phyloP scores from a whole-genome alignment of 2,329 filamentous ascomycete genomes.

The Phialophora tarda region DNA sequence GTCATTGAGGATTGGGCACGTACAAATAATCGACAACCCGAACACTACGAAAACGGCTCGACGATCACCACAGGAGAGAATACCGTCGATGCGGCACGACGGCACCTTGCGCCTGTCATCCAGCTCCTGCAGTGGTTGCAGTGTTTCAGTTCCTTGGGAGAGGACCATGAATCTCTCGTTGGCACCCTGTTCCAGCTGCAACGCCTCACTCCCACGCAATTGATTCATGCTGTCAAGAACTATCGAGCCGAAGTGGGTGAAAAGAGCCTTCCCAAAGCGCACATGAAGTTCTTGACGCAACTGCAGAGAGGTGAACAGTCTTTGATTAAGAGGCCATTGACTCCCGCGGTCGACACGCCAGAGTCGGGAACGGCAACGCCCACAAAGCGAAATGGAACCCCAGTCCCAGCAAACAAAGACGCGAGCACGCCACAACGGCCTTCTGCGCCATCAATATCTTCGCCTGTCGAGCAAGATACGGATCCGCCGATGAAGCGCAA shows the following conservation, averaged over 20 bases:
- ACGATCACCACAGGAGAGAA: slow-evolving; percentile 83
- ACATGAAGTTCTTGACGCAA: slow-evolving; percentile 81
- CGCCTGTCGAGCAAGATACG: slow-evolving; percentile 33
- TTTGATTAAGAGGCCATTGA: slow-evolving; percentile 50
- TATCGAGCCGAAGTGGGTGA: slow-evolving; percentile 96
- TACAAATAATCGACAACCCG: slow-evolving; percentile 88
- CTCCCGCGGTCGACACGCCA: slow-evolving; percentile 54
- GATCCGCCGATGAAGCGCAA: slow-evolving; percentile 39
- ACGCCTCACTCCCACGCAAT: slow-evolving; percentile 80
- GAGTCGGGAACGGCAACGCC: slow-evolving; percentile 36
- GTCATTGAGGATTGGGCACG: slow-evolving; percentile 95
- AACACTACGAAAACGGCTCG: slow-evolving; percentile 93
- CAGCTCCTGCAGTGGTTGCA: slow-evolving; percentile 97
- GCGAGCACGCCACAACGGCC: slow-evolving; percentile 25
- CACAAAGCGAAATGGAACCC: slow-evolving; percentile 24
- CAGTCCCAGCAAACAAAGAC: slow-evolving; percentile 27
- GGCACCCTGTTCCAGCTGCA: slow-evolving; percentile 89
- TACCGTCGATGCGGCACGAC: slow-evolving; percentile 80
- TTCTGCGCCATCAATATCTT: slow-evolving; percentile 27
- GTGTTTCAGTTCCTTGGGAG: slow-evolving; percentile 91
- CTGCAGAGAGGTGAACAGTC: slow-evolving; percentile 74
- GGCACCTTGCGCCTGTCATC: slow-evolving; percentile 86
- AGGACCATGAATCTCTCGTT: slow-evolving; percentile 86
- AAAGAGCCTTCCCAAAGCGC: slow-evolving; percentile 85
- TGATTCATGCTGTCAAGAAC: slow-evolving; percentile 89